phyloP scores from a whole-genome alignment of 768 basidiomycete genomes.

The Calocybe cyanea region DNA sequence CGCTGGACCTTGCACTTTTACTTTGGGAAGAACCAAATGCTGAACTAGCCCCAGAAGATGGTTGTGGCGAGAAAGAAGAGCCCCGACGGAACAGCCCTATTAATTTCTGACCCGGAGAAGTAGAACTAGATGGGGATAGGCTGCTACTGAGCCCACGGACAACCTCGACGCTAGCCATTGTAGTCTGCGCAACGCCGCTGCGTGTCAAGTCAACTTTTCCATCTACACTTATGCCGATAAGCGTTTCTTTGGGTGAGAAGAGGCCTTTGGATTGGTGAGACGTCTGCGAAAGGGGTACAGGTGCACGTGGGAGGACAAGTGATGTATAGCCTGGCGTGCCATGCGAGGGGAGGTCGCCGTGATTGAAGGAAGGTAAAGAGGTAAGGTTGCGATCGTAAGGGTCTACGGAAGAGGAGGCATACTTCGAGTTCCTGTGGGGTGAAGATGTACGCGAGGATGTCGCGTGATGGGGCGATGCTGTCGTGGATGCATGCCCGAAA shows the following conservation, averaged over 20 bases:
- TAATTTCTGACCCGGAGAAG: slow-evolving; percentile 15
- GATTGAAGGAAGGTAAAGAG: slow-evolving; percentile 21
- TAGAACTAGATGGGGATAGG: slow-evolving; percentile 9
- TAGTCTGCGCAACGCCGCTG: slow-evolving; percentile 77
- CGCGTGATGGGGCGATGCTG: slow-evolving; percentile 9
- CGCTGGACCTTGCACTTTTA: slow-evolving; percentile 11
- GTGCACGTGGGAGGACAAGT: slow-evolving; percentile 51
- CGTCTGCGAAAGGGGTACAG: slow-evolving; percentile 28
- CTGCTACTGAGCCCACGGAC: slow-evolving; percentile 48
- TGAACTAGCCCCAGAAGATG: slow-evolving; percentile 8
- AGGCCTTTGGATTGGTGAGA: slow-evolving; percentile 15
- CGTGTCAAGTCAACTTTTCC: slow-evolving; percentile 69
- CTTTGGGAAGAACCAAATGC: slow-evolving; percentile 11
- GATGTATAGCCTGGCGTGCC: slow-evolving; percentile 57
- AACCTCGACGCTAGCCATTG: slow-evolving; percentile 86
- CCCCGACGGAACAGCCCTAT: slow-evolving; percentile 18
- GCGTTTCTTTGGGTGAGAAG: slow-evolving; percentile 6
- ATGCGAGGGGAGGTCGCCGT: slow-evolving; percentile 41
- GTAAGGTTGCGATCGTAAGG: slow-evolving; percentile 17
- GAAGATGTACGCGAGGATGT: slow-evolving; percentile 7
- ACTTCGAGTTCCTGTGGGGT: slow-evolving; percentile 11
- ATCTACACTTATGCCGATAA: slow-evolving; percentile 25
- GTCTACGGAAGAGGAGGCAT: slow-evolving; percentile 22
- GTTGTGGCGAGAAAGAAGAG: slow-evolving; percentile 6
- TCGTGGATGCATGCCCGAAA: slow-evolving; percentile 10